phyloP scores from a whole-genome alignment of 179 eudicot genomes.

The Monotropa hypopitys region DNA sequence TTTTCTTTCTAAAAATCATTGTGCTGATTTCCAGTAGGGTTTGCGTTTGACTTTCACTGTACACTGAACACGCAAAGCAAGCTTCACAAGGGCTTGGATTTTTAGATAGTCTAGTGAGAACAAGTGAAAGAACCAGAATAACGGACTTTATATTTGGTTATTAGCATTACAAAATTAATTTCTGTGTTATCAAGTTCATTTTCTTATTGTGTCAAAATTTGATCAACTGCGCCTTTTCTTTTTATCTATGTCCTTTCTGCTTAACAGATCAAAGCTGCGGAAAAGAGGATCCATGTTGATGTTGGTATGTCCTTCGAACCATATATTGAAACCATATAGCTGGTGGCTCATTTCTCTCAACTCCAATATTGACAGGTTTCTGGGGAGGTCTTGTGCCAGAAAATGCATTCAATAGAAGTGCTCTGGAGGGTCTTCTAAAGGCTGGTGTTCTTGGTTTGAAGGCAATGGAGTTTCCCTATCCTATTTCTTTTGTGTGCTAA shows the following conservation, averaged over 20 bases:
- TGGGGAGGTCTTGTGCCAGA: slow-evolving; percentile 99
- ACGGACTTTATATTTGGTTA: background rate
- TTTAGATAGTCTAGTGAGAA: background rate
- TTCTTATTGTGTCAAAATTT: background rate
- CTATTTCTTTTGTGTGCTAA: background rate
- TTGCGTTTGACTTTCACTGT: background rate
- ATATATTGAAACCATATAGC: background rate
- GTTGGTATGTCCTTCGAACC: slow-evolving; percentile 58
- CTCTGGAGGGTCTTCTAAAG: slow-evolving; percentile 53
- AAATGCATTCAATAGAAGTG: slow-evolving; percentile 67
- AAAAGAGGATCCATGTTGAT: slow-evolving; percentile 60
- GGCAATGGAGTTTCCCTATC: slow-evolving; percentile 24
- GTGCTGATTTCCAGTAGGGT: background rate
- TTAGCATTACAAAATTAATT: background rate
- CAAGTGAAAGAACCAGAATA: background rate
- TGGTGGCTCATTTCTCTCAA: background rate
- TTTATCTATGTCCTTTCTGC: background rate
- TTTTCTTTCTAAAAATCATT: background rate
- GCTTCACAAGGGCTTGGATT: background rate
- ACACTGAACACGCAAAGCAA: background rate
- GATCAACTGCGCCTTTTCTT: background rate
- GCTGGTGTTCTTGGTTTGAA: slow-evolving; percentile 95
- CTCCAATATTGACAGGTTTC: slow-evolving; percentile 42
- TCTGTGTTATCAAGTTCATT: background rate
- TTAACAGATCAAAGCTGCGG: slow-evolving; percentile 65